A percentile compares a stretch with the other conserved stretches of the same genome.
Evolutionary conservation across 805 yeast genomes (phyloP).

Genomic region (Yamadazyma ubonensis): DNA sequence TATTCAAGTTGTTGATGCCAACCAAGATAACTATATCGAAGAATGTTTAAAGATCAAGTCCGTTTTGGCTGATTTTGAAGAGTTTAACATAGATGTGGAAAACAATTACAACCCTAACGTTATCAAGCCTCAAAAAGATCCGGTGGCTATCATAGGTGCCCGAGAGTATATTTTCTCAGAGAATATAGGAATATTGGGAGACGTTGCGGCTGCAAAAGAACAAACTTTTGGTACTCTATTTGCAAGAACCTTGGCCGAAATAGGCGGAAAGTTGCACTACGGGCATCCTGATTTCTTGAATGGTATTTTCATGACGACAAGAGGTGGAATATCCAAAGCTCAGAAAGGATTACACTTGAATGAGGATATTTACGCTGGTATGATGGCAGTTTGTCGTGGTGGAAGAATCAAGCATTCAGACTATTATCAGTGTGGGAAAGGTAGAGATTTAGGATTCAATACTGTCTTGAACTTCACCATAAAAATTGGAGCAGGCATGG

Average conservation of each 20-base stretch:
- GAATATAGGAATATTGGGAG: conserved; percentile 88
- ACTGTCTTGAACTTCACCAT: conserved; percentile 91
- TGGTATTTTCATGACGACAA: conserved; percentile 86
- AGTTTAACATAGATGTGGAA: conserved; percentile 53
- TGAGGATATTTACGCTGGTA: conserved; percentile 96
- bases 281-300: conserved; percentile 97
- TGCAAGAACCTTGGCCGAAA: conserved; percentile 89
- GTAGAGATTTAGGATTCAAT: conserved; percentile 91
- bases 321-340: conserved; percentile 95
- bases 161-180: conserved; percentile 94
- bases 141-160: conserved; percentile 91
- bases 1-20: conserved; percentile 92
- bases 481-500: conserved; percentile 98
- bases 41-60: conserved; percentile 90
- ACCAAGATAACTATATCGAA: conserved; percentile 92
- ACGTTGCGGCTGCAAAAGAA: conserved; percentile 96
- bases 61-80: conserved; percentile 89
- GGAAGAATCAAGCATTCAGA: conserved; percentile 95
- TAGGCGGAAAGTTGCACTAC: conserved; percentile 92
- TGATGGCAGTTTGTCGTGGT: conserved; percentile 84
- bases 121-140: conserved; percentile 14
- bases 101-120: conserved; percentile 59
- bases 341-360: conserved; percentile 90
- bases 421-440: conserved; percentile 95
- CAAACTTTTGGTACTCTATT: conserved; percentile 95